Evolutionary conservation across 495 filamentous ascomycete genomes (phyloP).

Genomic region (Talaromyces stipitatus): DNA sequence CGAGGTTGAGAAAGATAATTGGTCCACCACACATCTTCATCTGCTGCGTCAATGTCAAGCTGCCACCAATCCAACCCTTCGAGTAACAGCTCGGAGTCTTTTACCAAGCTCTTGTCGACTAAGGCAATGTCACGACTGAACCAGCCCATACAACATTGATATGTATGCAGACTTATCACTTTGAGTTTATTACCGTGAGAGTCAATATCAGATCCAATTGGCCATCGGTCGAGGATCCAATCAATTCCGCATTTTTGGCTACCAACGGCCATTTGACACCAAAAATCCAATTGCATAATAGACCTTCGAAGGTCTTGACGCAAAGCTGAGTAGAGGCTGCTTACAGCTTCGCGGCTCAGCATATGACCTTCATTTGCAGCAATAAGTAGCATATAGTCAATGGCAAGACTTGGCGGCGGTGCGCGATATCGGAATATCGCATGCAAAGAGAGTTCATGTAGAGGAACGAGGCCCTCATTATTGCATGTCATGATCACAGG

Average conservation of each 20-base stretch:
- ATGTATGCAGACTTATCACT: conserved; percentile 80
- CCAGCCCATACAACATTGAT: conserved; percentile 70
- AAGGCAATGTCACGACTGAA: conserved; percentile 48
- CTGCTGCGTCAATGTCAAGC: conserved; percentile 15
- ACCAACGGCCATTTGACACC: conserved; percentile 95
- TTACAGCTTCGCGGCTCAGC: conserved; percentile 57
- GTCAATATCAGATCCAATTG: conserved; percentile 60
- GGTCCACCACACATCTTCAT: background rate
- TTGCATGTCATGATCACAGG: conserved; percentile 95
- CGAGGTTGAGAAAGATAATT: background rate
- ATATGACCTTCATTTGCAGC: conserved; percentile 90
- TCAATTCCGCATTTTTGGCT: conserved; percentile 79
- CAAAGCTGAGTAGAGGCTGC: conserved; percentile 59
- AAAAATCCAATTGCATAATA: conserved; percentile 86
- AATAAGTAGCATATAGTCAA: conserved; percentile 74
- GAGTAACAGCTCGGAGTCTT: conserved; percentile 21
- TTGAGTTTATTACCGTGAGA: conserved; percentile 55
- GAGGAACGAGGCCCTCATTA: conserved; percentile 68
- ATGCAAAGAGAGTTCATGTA: conserved; percentile 63
- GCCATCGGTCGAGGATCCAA: conserved; percentile 76
- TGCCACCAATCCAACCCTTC: conserved; percentile 34
- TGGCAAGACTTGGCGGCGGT: conserved; percentile 58
- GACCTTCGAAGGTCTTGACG: conserved; percentile 67
- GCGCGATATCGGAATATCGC: conserved; percentile 77
- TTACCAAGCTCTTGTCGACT: conserved; percentile 9